These are phyloP conservation scores for Salix caprea DNA, from an alignment of 345 rosid species.

Conservation along the genomic window DNA sequence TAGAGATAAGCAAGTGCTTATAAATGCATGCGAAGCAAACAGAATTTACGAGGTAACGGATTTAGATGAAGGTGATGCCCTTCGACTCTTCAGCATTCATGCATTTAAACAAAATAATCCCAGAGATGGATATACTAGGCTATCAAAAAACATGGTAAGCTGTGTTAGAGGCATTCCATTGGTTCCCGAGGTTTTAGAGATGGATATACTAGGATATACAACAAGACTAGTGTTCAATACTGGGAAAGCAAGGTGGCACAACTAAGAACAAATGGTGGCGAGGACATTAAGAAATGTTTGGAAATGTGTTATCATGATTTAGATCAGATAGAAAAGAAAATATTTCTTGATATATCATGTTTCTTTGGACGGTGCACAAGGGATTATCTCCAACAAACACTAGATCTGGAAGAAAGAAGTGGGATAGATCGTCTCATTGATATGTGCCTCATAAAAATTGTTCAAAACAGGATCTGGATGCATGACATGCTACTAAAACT, in stretches of 20 bases:
- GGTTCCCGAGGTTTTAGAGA: background rate
- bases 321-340: background rate
- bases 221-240: background rate
- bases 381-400: background rate
- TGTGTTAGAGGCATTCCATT: constrained; percentile 2
- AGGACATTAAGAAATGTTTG: background rate
- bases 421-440: background rate
- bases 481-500: background rate
- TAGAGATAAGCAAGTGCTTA: constrained; percentile 2
- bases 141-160: background rate
- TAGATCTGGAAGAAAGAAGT: background rate
- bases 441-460: background rate
- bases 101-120: constrained; percentile 2
- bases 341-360: constrained; percentile 15
- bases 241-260: background rate
- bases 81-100: background rate
- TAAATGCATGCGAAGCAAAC: background rate
- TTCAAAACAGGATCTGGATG: background rate
- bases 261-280: background rate
- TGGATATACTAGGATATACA: background rate
- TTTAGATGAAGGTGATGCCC: background rate
- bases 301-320: constrained; percentile 7
- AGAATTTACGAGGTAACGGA: background rate
- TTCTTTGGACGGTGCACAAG: background rate
- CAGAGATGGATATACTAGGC: background rate